Evolutionary conservation across 164 flowering plant species (phyloP).

Genomic region (Liquidambar formosana): DNA sequence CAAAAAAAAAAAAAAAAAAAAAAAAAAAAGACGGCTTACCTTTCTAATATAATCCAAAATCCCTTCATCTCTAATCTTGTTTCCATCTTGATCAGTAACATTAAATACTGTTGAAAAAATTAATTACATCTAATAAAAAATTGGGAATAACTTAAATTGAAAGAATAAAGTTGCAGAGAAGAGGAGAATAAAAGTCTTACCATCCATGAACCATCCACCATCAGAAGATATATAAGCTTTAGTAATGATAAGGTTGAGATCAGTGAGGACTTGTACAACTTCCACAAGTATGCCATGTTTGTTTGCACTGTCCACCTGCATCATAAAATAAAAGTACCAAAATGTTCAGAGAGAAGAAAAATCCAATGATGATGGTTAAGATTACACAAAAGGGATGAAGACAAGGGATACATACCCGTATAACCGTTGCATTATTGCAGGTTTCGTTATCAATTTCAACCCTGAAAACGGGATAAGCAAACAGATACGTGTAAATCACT

Average conservation of each 20-base stretch:
- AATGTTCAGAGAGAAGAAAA: neutral
- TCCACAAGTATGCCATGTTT: slow-evolving; percentile 87
- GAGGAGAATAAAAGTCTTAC: slow-evolving; percentile 31
- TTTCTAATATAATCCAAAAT: slow-evolving; percentile 57
- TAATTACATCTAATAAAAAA: neutral
- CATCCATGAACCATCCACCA: slow-evolving; percentile 99
- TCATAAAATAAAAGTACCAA: slow-evolving; percentile 5
- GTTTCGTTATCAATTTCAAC: slow-evolving; percentile 90
- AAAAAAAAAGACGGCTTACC: no score
- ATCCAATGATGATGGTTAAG: neutral
- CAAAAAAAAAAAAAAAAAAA: neutral
- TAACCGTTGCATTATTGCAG: slow-evolving; percentile 81
- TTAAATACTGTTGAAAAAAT: neutral
- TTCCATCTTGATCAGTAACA: no score
- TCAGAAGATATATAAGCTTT: slow-evolving; percentile 94
- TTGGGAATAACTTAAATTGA: neutral
- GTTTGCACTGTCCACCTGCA: no score
- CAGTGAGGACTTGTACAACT: slow-evolving; percentile 88
- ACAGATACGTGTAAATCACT: slow-evolving; percentile 11
- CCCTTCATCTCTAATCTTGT: slow-evolving; percentile 54
- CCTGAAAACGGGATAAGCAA: slow-evolving; percentile 35
- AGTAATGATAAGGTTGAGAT: slow-evolving; percentile 73
- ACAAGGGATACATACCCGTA: slow-evolving; percentile 45
- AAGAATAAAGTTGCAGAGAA: no score
- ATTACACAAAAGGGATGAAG: slow-evolving; percentile 6